A percentile compares a stretch with the other conserved stretches of the same genome.
phyloP scores from a whole-genome alignment of 768 basidiomycete species.

The Phaeotremella fagi region DNA sequence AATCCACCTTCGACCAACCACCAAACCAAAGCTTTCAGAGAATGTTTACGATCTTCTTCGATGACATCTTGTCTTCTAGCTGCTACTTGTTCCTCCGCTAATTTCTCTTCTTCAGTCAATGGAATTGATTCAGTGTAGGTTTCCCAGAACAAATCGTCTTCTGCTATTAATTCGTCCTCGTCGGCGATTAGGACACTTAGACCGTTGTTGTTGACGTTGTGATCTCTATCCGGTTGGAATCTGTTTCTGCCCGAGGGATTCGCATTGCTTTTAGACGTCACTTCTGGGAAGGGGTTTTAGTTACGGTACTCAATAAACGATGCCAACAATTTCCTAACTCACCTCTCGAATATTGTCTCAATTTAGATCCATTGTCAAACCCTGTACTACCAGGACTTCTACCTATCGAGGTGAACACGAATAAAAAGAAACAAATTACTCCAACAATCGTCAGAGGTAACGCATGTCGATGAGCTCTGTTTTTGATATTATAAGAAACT shows the following conservation, averaged over 20 bases:
- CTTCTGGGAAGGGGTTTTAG: too few species aligned
- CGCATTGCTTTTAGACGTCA: too few species aligned
- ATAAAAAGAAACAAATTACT: slow-evolving; percentile 21
- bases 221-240: slow-evolving; percentile 3
- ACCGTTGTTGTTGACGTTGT: slow-evolving; percentile 18
- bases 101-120: slow-evolving; percentile 19
- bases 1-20: slow-evolving; percentile 44
- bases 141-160: slow-evolving; percentile 38
- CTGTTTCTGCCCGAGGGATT: neutral
- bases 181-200: slow-evolving; percentile 20
- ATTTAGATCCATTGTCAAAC: neutral
- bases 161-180: slow-evolving; percentile 39
- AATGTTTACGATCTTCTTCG: slow-evolving; percentile 24
- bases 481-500: slow-evolving; percentile 29
- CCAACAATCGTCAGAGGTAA: slow-evolving; percentile 17
- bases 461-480: slow-evolving; percentile 14
- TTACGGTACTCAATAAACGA: too few species aligned
- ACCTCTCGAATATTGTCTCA: neutral
- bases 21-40: slow-evolving; percentile 35
- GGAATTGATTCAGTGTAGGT: slow-evolving; percentile 27
- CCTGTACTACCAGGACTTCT: neutral
- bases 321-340: too few species aligned
- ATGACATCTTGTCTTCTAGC: slow-evolving; percentile 19
- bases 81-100: slow-evolving; percentile 13
- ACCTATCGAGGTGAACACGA: slow-evolving; percentile 3